Base-by-base conservation (phyloP, 495 filamentous ascomycete species). In the Amniculicola lignicola region DNA sequence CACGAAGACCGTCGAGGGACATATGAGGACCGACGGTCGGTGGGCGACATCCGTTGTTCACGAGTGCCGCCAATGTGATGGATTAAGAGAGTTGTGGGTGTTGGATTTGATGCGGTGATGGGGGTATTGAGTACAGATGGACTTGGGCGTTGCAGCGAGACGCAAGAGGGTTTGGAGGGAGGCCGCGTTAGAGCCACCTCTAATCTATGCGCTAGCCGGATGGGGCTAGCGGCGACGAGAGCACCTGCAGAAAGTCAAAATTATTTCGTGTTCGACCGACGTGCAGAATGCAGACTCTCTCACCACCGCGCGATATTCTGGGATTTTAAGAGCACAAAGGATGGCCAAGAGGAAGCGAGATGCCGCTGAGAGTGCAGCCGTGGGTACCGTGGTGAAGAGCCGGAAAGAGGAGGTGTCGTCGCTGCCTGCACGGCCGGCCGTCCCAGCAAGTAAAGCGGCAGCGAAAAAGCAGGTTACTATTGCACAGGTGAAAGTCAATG, bases 301-400 rank as follows among this genome's bases (percentile, higher is more conserved):
- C n/a, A n/a, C n/a, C n/a, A n/a, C n/a, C n/a, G n/a, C n/a, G n/a
- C n/a, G n/a, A n/a, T n/a, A n/a, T n/a, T n/a, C n/a, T n/a, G n/a
- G n/a, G n/a, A n/a, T n/a, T n/a, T n/a, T n/a, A n/a, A n/a, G n/a
- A n/a, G n/a, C n/a, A n/a, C n/a, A n/a, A n/a, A 40, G 9, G 41
- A 92, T 91, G 87, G 82, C 72, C 22, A 93, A 91, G 69, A 79
- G 88, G 71, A 92, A 92, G 77, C 81, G 86, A 65, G 76, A 79
- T 10, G 72, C 15, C 9, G 46, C 38, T 4, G 60, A 53, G 0
- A 35, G 23, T 69, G 10, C 48, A 23, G 48, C 59, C n/a, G 16
- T 40, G 9, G 31, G 60, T 27, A 72, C 69, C 22, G 38, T 43
- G 18, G n/a, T 59, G 71, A 72, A 52, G 65, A 62, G 11, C 65